Conservation (phyloP, 306 rosid species). For the Dicorynia guianensis region DNA sequence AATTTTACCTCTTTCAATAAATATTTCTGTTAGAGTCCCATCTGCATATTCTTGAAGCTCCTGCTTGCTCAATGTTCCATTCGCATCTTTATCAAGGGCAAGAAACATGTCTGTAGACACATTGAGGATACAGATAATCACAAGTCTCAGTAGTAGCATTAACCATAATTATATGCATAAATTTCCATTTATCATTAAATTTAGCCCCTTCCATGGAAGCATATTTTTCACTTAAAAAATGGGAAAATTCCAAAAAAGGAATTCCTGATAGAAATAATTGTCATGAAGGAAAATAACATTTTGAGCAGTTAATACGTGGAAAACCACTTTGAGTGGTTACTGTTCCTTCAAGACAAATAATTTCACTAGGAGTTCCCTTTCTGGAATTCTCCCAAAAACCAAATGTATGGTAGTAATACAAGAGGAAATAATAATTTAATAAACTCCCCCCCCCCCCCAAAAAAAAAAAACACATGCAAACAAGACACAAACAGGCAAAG, state of each 20-base stretch:
- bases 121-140: constrained; percentile 32
- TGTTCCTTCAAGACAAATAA: too few relatives aligned
- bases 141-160: background rate
- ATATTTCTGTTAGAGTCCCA: constrained; percentile 93
- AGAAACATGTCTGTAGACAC: constrained; percentile 82
- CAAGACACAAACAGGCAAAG: constrained; percentile 12
- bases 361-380: too few relatives aligned
- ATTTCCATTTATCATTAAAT: constrained; percentile 23
- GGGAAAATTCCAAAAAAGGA: too few relatives aligned
- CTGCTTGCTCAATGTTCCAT: constrained; percentile 89
- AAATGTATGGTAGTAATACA: background rate
- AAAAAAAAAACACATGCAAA: constrained; percentile 25
- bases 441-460: too few relatives aligned
- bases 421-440: background rate
- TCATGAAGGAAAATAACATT: too few relatives aligned
- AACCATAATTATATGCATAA: constrained; percentile 19
- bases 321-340: too few relatives aligned
- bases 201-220: background rate
- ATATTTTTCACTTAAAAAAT: constrained; percentile 8
- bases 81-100: constrained; percentile 88
- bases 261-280: too few relatives aligned
- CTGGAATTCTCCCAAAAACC: too few relatives aligned
- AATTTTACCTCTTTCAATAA: constrained; percentile 88
- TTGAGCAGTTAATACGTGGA: too few relatives aligned
- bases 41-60: constrained; percentile 98